Percentiles rank a stretch among this genome's conserved stretches.
Conservation (phyloP, 2,329 filamentous ascomycete genomes). For the Nigrograna mackinnonii region DNA sequence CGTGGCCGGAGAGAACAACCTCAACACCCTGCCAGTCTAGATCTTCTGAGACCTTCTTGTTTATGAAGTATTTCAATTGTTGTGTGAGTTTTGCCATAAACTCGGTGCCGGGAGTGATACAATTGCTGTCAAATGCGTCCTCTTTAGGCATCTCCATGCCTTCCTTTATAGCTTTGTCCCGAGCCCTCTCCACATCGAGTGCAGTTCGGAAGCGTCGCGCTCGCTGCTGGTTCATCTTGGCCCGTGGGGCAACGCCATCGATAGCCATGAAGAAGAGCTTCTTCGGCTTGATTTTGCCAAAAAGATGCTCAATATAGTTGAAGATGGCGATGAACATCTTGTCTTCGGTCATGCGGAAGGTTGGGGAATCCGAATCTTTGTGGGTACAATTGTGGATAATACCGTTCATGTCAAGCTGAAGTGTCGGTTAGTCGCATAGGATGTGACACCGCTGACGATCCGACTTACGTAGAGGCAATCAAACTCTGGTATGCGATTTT, state of each 20-base stretch:
- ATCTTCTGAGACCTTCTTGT: slow-evolving; percentile 97
- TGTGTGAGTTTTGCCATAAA: slow-evolving; percentile 97
- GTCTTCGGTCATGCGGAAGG: slow-evolving; percentile 92
- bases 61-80: slow-evolving; percentile 97
- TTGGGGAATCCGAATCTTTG: slow-evolving; percentile 89
- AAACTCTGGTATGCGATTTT: slow-evolving; percentile 98
- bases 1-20: slow-evolving; percentile 93
- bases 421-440: slow-evolving; percentile 15
- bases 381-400: slow-evolving; percentile 99
- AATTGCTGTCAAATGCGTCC: slow-evolving; percentile 97
- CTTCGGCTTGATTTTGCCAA: slow-evolving; percentile 98
- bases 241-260: slow-evolving; percentile 93
- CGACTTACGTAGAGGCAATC: slow-evolving; percentile 83
- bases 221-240: slow-evolving; percentile 99
- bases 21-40: slow-evolving; percentile 97
- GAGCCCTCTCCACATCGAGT: slow-evolving; percentile 83
- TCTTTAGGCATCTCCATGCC: slow-evolving; percentile 94
- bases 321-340: slow-evolving; percentile 99
- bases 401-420: slow-evolving; percentile 91
- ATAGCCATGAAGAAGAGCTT: slow-evolving; percentile 99
- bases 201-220: slow-evolving; percentile 93
- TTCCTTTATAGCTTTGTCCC: slow-evolving; percentile 88
- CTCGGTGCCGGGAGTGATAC: slow-evolving; percentile 94
- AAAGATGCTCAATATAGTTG: slow-evolving; percentile 99
- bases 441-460: not conserved